Percentiles rank a stretch among this genome's conserved stretches.
phyloP scores from a whole-genome alignment of 129 eudicot species.

The Chrysanthemum seticuspe region DNA sequence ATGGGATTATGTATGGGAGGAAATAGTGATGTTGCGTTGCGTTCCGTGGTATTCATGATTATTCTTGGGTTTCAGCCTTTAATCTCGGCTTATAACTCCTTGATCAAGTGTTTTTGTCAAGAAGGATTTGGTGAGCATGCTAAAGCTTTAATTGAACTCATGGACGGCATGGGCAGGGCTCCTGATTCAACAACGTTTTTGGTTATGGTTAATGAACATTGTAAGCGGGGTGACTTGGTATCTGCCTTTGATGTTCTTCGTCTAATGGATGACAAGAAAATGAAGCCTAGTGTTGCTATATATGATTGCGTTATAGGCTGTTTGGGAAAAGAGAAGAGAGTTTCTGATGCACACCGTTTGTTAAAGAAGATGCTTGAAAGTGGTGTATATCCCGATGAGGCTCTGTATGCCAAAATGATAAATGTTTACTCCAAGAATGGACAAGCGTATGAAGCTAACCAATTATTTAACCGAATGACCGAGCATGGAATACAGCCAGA shows the following conservation, averaged over 20 bases:
- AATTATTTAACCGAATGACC: constrained; percentile 42
- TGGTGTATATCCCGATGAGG: constrained; percentile 56
- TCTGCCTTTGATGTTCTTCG: constrained; percentile 49
- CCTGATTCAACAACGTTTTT: constrained; percentile 50
- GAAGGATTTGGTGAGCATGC: constrained; percentile 47
- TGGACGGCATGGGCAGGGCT: constrained; percentile 50
- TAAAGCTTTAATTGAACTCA: constrained; percentile 42
- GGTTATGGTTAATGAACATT: constrained; percentile 49
- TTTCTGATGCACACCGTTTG: constrained; percentile 48
- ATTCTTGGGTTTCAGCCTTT: constrained; percentile 48
- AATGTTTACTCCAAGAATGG: constrained; percentile 57
- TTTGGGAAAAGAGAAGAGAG: constrained; percentile 52
- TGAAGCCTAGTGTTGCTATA: constrained; percentile 59
- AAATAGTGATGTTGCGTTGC: constrained; percentile 45
- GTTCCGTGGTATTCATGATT: constrained; percentile 42
- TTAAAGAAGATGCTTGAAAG: constrained; percentile 47
- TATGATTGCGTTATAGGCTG: constrained; percentile 48
- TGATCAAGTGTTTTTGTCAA: constrained; percentile 53
- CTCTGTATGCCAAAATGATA: constrained; percentile 46
- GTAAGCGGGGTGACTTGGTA: constrained; percentile 45
- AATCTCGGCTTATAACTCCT: constrained; percentile 56
- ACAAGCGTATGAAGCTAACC: constrained; percentile 41
- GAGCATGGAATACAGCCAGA: constrained; percentile 46
- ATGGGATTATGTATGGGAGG: constrained; percentile 52
- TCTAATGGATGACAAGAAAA: constrained; percentile 48